Evolutionary conservation across 768 basidiomycete genomes (phyloP), one percentile per base, ranked within the genome.

Genomic region (Amanita jacksonii): DNA sequence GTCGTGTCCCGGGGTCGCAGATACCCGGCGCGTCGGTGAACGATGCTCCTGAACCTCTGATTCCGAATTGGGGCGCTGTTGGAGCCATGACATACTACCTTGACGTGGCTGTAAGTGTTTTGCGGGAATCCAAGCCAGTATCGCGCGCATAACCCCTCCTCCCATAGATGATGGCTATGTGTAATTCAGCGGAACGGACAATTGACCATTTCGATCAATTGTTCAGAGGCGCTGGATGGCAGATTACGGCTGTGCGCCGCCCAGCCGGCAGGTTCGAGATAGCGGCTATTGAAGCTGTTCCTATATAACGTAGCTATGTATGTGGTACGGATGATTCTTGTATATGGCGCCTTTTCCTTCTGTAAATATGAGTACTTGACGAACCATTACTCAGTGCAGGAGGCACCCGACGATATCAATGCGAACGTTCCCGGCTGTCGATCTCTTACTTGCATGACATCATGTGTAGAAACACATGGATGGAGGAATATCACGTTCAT

Each of bases 181-280:
- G 58, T 49, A 69, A 68, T 41, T 59, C 62, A 1, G 61, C 63
- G 38, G 68, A 70, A 41, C 57, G 69, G 8, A 70, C 66, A 0
- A 49, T 62, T 16, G 48, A 43, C 1, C 61, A 69, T 41, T 54
- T 66, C 15, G 50, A 50, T 0, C 47, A 49, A 13, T 52, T 69
- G 3, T 47, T 63, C 3, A 43, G 45, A 1, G 49, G 41, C 20
- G 49, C 59, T 0, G 68, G 68, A 3, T 69, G 67, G 66, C 56
- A 57, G 39, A 20, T 67, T 9, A 52, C 43, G 0, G 52, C 38
- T 3, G 56, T 67, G 10, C 41, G 43, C 18, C 54, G 56, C 8
- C 52, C 48, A 27, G 32, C 50, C 13, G 57, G 52, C 0, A 36
- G 31, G 4, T 47, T 51, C 22, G 52, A 44, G 24, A 41, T 32